Evolutionary conservation across 148 eudicot genomes (phyloP), one percentile per base, ranked within the genome.

Genomic region (Amaranthus hypochondriacus): DNA sequence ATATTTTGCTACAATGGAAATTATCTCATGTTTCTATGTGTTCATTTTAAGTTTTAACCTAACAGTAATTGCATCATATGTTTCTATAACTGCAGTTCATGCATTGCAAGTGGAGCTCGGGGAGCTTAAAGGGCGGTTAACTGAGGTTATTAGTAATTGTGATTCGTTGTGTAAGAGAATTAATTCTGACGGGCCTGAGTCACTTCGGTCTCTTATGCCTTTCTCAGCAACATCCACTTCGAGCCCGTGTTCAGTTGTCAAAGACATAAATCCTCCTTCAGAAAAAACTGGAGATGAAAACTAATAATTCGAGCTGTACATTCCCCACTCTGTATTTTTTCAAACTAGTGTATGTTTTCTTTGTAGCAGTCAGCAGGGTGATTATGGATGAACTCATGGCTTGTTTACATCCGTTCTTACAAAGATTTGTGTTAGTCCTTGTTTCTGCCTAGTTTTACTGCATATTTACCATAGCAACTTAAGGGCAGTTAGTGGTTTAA

Each of bases 111-210:
- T 94, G 67, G 97, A 92, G 78, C 89, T 95, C 54, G 99, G 99
- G 77, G 96, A 88, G 69, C 84, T 95, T 68, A 95, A 92, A 85
- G 97, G 96, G 65, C 90, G 96, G 62, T 76, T 92, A 74, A 95
- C 97, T 0, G 94, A 95, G 81, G 97, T 95, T 61, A 87, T 90
- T 48, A 90, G 92, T 77, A 95, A 90, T 79, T 94, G 98, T 68
- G 97, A 89, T 71, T 83, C 93, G 48, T 73, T 93, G 52, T 94
- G 98, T 80, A 84, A 76, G 72, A 83, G 98, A 84, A 90, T 91
- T 62, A 69, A 79, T 62, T 43, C 82, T 6, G 87, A 87, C 51
- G 97, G 97, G 64, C 96, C 99, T 0, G 91, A 90, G 72, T 84
- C 97, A 55, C 84, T 95, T 4, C 87, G 81, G 49, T 83, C 97